Percentiles rank a stretch among this genome's conserved stretches.
Conservation (phyloP, 139 green algal genomes). For the Raphidocelis subcapitata region DNA sequence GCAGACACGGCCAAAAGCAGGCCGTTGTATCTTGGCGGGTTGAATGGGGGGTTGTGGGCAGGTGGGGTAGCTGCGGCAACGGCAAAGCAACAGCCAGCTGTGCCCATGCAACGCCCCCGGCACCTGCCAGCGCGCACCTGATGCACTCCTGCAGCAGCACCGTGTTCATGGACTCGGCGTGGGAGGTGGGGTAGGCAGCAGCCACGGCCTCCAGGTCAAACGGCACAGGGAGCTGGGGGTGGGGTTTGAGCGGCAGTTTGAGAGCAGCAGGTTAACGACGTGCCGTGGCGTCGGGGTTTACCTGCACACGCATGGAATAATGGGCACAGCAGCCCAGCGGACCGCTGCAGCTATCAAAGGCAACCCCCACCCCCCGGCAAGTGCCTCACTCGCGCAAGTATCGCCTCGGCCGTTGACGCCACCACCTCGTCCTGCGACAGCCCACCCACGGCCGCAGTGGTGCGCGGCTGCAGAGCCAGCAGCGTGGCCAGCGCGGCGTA, state of each 20-base stretch:
- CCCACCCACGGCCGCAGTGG: constrained; percentile 29
- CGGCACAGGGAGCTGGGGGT: constrained; percentile 20
- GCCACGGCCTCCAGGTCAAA: constrained; percentile 74
- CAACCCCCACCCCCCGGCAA: too few species aligned
- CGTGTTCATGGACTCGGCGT: constrained; percentile 90
- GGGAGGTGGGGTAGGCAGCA: constrained; percentile 68
- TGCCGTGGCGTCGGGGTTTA: too few species aligned
- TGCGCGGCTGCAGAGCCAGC: constrained; percentile 73
- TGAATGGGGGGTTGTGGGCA: too few species aligned
- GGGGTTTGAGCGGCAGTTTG: background rate
- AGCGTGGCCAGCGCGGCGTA: constrained; percentile 75
- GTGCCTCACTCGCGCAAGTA: constrained; percentile 55
- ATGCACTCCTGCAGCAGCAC: constrained; percentile 74
- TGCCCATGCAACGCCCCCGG: background rate
- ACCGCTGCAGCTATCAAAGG: too few species aligned
- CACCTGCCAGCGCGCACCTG: constrained; percentile 3
- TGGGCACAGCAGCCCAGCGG: too few species aligned
- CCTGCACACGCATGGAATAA: too few species aligned
- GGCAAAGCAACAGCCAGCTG: background rate
- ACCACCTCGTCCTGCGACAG: constrained; percentile 58
- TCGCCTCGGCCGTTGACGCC: constrained; percentile 41
- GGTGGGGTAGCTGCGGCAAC: too few species aligned
- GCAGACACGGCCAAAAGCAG: constrained; percentile 61
- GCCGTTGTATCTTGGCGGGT: constrained; percentile 62
- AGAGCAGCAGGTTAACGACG: background rate